Conservation (phyloP, 805 yeast species). For the Candida glaebosa region DNA sequence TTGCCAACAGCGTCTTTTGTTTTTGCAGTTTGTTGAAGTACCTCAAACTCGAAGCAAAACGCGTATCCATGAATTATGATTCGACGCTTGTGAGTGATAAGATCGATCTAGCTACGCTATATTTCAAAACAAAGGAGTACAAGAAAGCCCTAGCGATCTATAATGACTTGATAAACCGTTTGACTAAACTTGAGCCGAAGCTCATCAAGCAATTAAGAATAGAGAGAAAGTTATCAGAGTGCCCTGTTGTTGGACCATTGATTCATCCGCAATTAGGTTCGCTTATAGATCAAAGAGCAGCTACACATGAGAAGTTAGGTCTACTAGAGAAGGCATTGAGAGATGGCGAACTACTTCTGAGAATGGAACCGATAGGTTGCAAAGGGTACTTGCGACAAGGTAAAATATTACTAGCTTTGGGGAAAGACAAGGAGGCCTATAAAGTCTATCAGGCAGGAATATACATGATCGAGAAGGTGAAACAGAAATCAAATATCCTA, state of each 20-base stretch:
- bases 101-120: constrained; percentile 24
- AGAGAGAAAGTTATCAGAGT: constrained; percentile 16
- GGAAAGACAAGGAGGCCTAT: constrained; percentile 32
- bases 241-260: constrained; percentile 26
- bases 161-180: constrained; percentile 18
- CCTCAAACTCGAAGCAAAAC: background rate
- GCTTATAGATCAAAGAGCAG: constrained; percentile 46
- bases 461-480: constrained; percentile 29
- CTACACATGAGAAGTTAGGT: constrained; percentile 43
- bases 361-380: constrained; percentile 42
- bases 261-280: constrained; percentile 36
- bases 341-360: constrained; percentile 34
- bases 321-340: constrained; percentile 27
- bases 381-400: constrained; percentile 48
- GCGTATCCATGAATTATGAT: constrained; percentile 1
- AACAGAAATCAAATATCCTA: constrained; percentile 19
- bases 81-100: constrained; percentile 22
- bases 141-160: constrained; percentile 25
- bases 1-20: no score
- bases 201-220: constrained; percentile 17
- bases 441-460: constrained; percentile 35
- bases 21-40: no score
- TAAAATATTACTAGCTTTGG: constrained; percentile 27
- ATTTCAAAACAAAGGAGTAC: constrained; percentile 28
- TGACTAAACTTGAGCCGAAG: constrained; percentile 14